Conservation (phyloP, 2,329 filamentous ascomycete species). For the Exophiala dermatitidis region DNA sequence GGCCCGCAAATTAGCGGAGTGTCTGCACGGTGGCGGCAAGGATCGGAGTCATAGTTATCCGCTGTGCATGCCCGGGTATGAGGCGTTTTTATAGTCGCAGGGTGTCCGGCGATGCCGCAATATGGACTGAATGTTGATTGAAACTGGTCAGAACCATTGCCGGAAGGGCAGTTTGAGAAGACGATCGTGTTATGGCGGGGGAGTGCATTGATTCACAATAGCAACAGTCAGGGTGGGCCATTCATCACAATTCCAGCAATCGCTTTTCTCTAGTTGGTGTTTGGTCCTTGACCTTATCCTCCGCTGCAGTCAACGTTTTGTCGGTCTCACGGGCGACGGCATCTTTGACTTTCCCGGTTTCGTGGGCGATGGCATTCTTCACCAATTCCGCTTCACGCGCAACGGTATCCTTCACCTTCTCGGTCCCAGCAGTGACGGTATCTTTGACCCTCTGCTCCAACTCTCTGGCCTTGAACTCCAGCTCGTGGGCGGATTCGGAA, state of each 20-base stretch:
- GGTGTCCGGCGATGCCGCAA: too few relatives aligned
- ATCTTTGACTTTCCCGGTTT: conserved; percentile 3
- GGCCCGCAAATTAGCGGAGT: too few relatives aligned
- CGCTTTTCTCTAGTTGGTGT: conserved; percentile 7
- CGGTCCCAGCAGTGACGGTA: conserved; percentile 1
- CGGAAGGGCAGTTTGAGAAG: too few relatives aligned
- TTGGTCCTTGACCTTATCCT: conserved; percentile 7
- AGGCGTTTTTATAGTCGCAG: too few relatives aligned
- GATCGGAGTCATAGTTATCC: too few relatives aligned
- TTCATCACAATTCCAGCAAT: conserved; percentile 16
- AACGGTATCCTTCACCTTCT: conserved; percentile 6
- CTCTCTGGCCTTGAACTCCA: conserved; percentile 18
- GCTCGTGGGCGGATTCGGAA: conserved; percentile 12
- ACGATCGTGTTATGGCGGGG: too few relatives aligned
- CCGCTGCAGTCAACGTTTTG: not conserved
- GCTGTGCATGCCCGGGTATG: too few relatives aligned
- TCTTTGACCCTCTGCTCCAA: conserved; percentile 12
- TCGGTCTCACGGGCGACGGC: conserved; percentile 1
- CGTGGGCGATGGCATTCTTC: conserved; percentile 1
- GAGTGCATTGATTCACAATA: too few relatives aligned
- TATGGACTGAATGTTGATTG: too few relatives aligned
- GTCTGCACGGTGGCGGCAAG: too few relatives aligned
- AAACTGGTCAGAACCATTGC: too few relatives aligned
- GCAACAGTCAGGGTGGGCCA: too few relatives aligned
- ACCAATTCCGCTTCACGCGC: not conserved